Percentiles rank a stretch among this genome's conserved stretches.
Evolutionary conservation across 768 basidiomycete species (phyloP).

Genomic region (Russula vinacea): DNA sequence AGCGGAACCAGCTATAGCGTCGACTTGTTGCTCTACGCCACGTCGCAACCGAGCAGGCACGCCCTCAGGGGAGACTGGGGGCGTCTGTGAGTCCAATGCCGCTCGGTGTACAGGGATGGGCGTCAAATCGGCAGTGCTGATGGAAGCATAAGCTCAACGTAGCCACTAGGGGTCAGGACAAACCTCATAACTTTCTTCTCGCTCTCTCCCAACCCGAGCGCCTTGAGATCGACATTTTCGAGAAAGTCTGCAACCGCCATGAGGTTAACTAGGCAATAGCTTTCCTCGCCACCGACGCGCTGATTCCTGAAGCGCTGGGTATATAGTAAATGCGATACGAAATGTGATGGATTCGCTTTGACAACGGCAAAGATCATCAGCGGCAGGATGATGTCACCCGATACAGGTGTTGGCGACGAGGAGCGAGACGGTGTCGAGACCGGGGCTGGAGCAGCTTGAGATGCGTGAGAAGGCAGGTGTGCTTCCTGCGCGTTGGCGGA

Average conservation of each 20-base stretch:
- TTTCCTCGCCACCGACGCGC: slow-evolving; percentile 72
- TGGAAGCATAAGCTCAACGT: slow-evolving; percentile 8
- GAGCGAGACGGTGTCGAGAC: slow-evolving; percentile 27
- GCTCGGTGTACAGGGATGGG: slow-evolving; percentile 72
- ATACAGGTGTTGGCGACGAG: slow-evolving; percentile 52
- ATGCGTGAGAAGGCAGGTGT: not conserved
- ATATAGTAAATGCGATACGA: slow-evolving; percentile 69
- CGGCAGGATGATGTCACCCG: slow-evolving; percentile 88
- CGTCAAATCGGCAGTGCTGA: slow-evolving; percentile 72
- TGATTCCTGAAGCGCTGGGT: slow-evolving; percentile 60
- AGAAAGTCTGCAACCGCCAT: slow-evolving; percentile 95
- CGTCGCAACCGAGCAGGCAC: slow-evolving; percentile 59
- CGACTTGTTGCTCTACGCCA: slow-evolving; percentile 76
- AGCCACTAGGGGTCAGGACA: slow-evolving; percentile 21
- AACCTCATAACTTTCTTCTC: slow-evolving; percentile 59
- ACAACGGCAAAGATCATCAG: slow-evolving; percentile 93
- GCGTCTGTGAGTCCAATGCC: slow-evolving; percentile 44
- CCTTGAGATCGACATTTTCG: slow-evolving; percentile 86
- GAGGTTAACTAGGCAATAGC: slow-evolving; percentile 90
- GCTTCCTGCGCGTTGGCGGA: slow-evolving; percentile 2
- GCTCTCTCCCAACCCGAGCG: slow-evolving; percentile 58
- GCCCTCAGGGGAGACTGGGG: slow-evolving; percentile 45
- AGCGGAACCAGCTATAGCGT: slow-evolving; percentile 77
- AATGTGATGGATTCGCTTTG: slow-evolving; percentile 81
- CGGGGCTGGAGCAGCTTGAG: slow-evolving; percentile 16